These are phyloP conservation scores for Globomyces pollinis-pini DNA, from an alignment of 192 early-diverging fungal genomes.

Conservation along the genomic window DNA sequence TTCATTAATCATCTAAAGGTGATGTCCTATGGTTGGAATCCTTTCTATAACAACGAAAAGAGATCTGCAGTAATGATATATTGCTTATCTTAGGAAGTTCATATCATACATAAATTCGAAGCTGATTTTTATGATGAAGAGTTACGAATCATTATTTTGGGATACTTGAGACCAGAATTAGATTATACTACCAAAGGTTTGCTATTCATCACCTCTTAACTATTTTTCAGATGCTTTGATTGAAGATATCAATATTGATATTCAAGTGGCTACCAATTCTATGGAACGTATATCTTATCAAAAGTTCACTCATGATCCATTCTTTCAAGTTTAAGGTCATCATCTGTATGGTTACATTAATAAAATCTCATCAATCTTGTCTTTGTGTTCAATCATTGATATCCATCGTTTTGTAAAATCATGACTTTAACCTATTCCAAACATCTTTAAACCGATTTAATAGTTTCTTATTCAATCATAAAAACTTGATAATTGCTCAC, in stretches of 20 bases:
- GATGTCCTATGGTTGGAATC: constrained; percentile 92
- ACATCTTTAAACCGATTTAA: too few species aligned
- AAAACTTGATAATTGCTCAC: too few species aligned
- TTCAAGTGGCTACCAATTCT: constrained; percentile 66
- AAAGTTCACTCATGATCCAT: neutral
- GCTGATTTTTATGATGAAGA: constrained; percentile 88
- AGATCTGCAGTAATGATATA: constrained; percentile 76
- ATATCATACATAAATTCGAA: constrained; percentile 81
- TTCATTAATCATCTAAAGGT: too few species aligned
- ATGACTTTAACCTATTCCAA: too few species aligned
- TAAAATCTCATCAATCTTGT: too few species aligned
- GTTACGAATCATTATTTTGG: constrained; percentile 74
- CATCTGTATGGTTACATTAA: too few species aligned
- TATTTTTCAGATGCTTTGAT: constrained; percentile 74
- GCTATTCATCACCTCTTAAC: neutral
- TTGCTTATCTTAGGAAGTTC: constrained; percentile 89
- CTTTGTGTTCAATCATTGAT: too few species aligned
- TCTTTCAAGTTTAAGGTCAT: too few species aligned
- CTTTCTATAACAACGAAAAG: constrained; percentile 94
- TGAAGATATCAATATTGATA: constrained; percentile 86
- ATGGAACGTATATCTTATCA: constrained; percentile 51
- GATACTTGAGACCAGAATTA: constrained; percentile 82
- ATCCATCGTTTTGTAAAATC: too few species aligned
- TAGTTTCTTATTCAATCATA: too few species aligned
- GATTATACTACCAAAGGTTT: constrained; percentile 81